Conservation (phyloP, 2,329 filamentous ascomycete genomes). For the Penicillium verrucosum region DNA sequence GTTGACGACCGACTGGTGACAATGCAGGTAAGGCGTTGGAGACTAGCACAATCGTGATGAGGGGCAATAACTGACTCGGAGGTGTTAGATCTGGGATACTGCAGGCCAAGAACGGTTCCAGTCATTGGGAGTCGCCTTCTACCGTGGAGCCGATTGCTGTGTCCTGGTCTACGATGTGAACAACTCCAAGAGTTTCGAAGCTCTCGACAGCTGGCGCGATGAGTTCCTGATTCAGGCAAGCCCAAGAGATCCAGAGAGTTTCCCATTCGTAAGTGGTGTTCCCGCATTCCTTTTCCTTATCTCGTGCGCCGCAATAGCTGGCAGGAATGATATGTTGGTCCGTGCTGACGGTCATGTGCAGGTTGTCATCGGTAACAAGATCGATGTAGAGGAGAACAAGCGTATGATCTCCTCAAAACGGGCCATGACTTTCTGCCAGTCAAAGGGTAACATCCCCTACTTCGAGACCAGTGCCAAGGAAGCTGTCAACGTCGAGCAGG, state of each 20-base stretch:
- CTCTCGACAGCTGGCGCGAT: slow-evolving; percentile 95
- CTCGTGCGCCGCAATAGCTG: neutral
- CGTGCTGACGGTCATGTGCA: slow-evolving; percentile 35
- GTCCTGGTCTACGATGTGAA: slow-evolving; percentile 98
- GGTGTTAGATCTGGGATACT: slow-evolving; percentile 84
- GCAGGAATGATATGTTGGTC: slow-evolving; percentile 2
- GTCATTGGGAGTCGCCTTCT: slow-evolving; percentile 94
- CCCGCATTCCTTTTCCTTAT: neutral
- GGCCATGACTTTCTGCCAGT: slow-evolving; percentile 95
- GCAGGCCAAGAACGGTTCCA: slow-evolving; percentile 97
- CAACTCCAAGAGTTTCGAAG: slow-evolving; percentile 98
- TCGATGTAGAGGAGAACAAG: slow-evolving; percentile 97
- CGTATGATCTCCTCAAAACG: slow-evolving; percentile 94
- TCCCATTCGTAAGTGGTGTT: slow-evolving; percentile 76
- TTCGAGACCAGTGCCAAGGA: slow-evolving; percentile 99
- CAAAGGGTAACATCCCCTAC: slow-evolving; percentile 95
- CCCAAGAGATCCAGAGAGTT: slow-evolving; percentile 92
- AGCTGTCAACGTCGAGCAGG: slow-evolving; percentile 93
- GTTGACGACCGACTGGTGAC: slow-evolving; percentile 97
- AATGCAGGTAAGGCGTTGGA: slow-evolving; percentile 70
- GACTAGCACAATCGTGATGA: neutral
- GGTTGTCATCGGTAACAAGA: slow-evolving; percentile 98
- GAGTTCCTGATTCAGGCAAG: slow-evolving; percentile 98
- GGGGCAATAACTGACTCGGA: slow-evolving; percentile 9
- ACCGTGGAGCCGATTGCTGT: slow-evolving; percentile 95